Percentiles rank a stretch among this genome's conserved stretches.
Conservation (phyloP, 1,284 basidiomycete genomes). For the Sanghuangporus weigelae region DNA sequence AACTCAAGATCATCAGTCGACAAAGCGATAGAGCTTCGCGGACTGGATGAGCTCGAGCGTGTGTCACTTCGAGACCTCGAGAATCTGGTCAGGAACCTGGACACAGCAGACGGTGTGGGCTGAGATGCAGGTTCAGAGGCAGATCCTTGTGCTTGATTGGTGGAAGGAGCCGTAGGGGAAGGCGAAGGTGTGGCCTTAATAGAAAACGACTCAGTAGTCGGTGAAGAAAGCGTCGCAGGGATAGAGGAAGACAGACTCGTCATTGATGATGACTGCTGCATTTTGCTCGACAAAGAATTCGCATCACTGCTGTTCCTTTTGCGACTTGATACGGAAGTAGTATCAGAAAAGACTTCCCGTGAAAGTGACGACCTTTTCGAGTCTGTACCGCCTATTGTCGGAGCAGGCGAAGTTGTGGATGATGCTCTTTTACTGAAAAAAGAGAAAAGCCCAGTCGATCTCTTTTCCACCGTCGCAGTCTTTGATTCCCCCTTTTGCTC, state of each 20-base stretch:
- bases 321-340: slow-evolving; percentile 10
- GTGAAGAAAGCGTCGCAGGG: neutral
- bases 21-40: slow-evolving; percentile 50
- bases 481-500: slow-evolving; percentile 41
- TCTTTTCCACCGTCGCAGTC: slow-evolving; percentile 38
- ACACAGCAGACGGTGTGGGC: slow-evolving; percentile 18
- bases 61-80: slow-evolving; percentile 38
- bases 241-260: slow-evolving; percentile 4
- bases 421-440: slow-evolving; percentile 48
- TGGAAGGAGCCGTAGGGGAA: neutral
- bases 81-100: slow-evolving; percentile 42
- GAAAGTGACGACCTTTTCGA: slow-evolving; percentile 7
- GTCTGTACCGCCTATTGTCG: neutral
- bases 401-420: slow-evolving; percentile 13
- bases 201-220: neutral
- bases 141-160: neutral
- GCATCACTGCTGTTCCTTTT: slow-evolving; percentile 31
- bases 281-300: neutral
- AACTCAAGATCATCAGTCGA: slow-evolving; percentile 71
- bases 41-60: slow-evolving; percentile 29
- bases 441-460: slow-evolving; percentile 54
- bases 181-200: neutral
- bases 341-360: neutral
- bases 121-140: neutral
- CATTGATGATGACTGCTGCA: slow-evolving; percentile 8